Base-by-base conservation (phyloP, 257 asterid species). In the Haberlea rhodopensis region DNA sequence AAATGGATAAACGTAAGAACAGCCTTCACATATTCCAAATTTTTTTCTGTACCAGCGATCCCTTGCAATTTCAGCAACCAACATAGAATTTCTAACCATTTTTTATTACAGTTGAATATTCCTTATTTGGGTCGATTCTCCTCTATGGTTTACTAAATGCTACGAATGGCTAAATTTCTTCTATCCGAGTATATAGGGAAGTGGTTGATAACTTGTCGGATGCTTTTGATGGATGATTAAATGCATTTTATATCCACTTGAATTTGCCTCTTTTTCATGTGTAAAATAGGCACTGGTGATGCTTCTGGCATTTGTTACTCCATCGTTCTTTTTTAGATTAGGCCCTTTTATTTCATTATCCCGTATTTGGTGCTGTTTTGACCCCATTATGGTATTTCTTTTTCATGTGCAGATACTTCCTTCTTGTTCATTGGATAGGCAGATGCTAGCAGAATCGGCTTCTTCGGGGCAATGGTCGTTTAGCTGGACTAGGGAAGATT, bases 41-140 rank as follows among this genome's bases (percentile, higher is more conserved):
- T 69, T 76, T n/a, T 77, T 67, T 73, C 71, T 76, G 20, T 37
- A 46, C 32, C 71, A 71, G 76, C 68, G 75, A 25, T 70, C 51
- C 51, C 18, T 63, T 64, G 75, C 68, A 20, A 28, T 68, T n/a
- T 60, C 79, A 63, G 76, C 76, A 68, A 73, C 63, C 76, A n/a
- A 64, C 20, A 76, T 77, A 88, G 87, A 88, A 73, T 21, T 57
- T 16, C 46, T 27, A 57, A 58, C 71, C 55, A 8, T 60, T 53
- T 26, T 28, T 26, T 32, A 10, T 43, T 43, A 34, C 56, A 10
- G 5, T n/a, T 53, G 6, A 15, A 23, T 40, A 59, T 37, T 26
- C 40, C 53, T 46, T 40, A 6, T 37, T 52, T 46, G 52, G 51
- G 58, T 63, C 69, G 22, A 52, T 57, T 45, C 40, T 57, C 52